Percentiles rank a stretch among this genome's conserved stretches.
Evolutionary conservation across 352 stramenopile species (phyloP).

Genomic region (Globisporangium alternatum): DNA sequence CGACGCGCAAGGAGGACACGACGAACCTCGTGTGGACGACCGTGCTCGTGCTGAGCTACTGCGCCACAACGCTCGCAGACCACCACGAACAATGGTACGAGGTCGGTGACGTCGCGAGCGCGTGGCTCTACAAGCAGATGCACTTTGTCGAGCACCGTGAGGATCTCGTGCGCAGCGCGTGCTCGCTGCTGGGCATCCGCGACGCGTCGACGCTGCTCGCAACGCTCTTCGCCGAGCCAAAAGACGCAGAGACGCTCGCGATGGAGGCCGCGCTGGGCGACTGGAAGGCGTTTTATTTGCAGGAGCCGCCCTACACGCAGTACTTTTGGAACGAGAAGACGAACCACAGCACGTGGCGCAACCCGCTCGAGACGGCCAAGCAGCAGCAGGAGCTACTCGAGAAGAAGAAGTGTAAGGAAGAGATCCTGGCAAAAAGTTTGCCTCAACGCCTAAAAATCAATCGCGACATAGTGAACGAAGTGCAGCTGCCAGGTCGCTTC

Average conservation of each 20-base stretch:
- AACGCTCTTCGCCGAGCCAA: constrained; percentile 36
- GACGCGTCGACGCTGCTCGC: constrained; percentile 34
- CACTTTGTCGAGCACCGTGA: constrained; percentile 48
- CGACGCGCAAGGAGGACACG: constrained; percentile 39
- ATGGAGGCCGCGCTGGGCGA: constrained; percentile 33
- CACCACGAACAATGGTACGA: constrained; percentile 56
- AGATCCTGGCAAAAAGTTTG: constrained; percentile 35
- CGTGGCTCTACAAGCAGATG: constrained; percentile 48
- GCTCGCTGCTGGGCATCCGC: constrained; percentile 26
- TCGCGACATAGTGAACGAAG: constrained; percentile 17
- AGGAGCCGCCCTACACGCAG: constrained; percentile 54
- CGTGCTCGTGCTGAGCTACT: constrained; percentile 46
- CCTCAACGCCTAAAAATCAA: constrained; percentile 46
- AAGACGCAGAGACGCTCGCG: constrained; percentile 22
- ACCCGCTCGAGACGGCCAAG: constrained; percentile 46
- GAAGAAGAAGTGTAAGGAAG: constrained; percentile 26
- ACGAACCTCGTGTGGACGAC: constrained; percentile 54
- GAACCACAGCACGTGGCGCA: constrained; percentile 52
- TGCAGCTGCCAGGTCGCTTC: constrained; percentile 6
- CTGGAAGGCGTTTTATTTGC: constrained; percentile 52
- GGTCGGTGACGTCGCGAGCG: constrained; percentile 24
- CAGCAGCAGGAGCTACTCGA: constrained; percentile 34
- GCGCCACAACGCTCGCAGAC: constrained; percentile 35
- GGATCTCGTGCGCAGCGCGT: constrained; percentile 49
- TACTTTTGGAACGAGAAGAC: constrained; percentile 69